These are phyloP conservation scores for Aspergillus ochraceoroseus DNA, from an alignment of 2,329 filamentous ascomycete species.

Conservation along the genomic window DNA sequence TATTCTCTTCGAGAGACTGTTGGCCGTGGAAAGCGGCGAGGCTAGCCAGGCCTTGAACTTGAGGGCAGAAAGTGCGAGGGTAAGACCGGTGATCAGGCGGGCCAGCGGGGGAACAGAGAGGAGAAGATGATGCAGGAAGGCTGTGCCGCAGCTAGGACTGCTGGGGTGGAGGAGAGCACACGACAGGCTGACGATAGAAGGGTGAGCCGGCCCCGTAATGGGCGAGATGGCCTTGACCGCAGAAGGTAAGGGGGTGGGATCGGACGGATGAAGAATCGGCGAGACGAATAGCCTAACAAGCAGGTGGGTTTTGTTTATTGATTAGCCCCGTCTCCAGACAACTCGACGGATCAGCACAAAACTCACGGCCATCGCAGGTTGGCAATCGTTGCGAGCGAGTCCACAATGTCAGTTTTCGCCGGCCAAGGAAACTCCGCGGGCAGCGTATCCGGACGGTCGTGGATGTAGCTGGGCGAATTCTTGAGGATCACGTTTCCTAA, in stretches of 20 bases:
- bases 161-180: constrained; percentile 85
- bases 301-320: too few relatives aligned
- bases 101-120: constrained; percentile 72
- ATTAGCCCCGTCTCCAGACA: too few relatives aligned
- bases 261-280: constrained; percentile 76
- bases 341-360: too few relatives aligned
- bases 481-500: constrained; percentile 63
- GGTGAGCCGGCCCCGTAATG: constrained; percentile 78
- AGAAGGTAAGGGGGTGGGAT: constrained; percentile 55
- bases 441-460: constrained; percentile 63
- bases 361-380: constrained; percentile 76
- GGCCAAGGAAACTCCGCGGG: constrained; percentile 69
- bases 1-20: constrained; percentile 61
- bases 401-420: constrained; percentile 66
- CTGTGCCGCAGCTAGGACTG: constrained; percentile 82
- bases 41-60: constrained; percentile 64
- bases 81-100: constrained; percentile 65
- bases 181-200: constrained; percentile 75
- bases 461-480: constrained; percentile 74
- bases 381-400: constrained; percentile 76
- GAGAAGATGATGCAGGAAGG: constrained; percentile 82
- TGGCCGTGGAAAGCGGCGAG: constrained; percentile 63
- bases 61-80: constrained; percentile 62
- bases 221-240: constrained; percentile 65
- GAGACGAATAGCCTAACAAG: constrained; percentile 73